A percentile compares a stretch with the other conserved stretches of the same genome.
Conservation (phyloP, 495 filamentous ascomycete genomes). For the Neurospora sp. region DNA sequence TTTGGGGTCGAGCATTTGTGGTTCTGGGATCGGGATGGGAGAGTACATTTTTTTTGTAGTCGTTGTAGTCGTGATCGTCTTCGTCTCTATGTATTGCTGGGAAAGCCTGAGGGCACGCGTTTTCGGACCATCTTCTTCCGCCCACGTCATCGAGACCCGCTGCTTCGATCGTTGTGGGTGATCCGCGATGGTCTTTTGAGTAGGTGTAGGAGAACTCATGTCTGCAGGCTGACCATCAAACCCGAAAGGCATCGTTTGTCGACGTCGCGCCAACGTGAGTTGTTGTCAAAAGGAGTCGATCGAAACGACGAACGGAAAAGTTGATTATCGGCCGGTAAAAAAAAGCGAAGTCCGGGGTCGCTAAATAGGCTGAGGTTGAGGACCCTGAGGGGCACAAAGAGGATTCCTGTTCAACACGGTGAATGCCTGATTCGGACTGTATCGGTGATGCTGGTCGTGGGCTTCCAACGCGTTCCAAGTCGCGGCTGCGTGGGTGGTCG, state of each 20-base stretch:
- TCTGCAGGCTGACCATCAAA: background rate
- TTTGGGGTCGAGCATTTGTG: slow-evolving; percentile 74
- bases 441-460: background rate
- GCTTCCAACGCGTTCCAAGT: background rate
- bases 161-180: slow-evolving; percentile 35
- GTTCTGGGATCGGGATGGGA: slow-evolving; percentile 66
- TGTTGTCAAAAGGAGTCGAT: background rate
- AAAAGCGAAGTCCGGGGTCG: background rate
- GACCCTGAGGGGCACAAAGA: background rate
- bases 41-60: slow-evolving; percentile 87
- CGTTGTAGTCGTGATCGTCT: slow-evolving; percentile 81
- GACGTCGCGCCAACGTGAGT: background rate
- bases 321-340: background rate
- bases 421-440: background rate
- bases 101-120: slow-evolving; percentile 35
- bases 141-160: slow-evolving; percentile 36
- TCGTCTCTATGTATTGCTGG: slow-evolving; percentile 50
- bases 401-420: background rate
- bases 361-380: background rate
- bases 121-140: slow-evolving; percentile 29
- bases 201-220: slow-evolving; percentile 15
- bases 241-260: background rate
- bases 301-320: background rate
- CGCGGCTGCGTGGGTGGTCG: background rate
- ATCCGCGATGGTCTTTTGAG: slow-evolving; percentile 24